A percentile compares a stretch with the other conserved stretches of the same genome.
phyloP scores from a whole-genome alignment of 352 stramenopile species.

The Pythium oligandrum region DNA sequence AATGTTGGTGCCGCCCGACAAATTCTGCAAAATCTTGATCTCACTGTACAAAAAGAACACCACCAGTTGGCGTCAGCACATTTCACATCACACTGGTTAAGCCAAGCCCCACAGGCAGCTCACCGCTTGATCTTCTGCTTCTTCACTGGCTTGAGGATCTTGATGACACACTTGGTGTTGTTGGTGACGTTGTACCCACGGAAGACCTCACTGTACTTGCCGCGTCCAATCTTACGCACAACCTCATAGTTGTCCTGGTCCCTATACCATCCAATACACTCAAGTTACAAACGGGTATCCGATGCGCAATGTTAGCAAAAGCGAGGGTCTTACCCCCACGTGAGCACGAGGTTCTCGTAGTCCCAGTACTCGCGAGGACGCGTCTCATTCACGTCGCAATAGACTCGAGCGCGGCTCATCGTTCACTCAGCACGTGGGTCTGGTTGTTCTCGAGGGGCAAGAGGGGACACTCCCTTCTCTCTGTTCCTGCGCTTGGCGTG shows the following conservation, averaged over 20 bases:
- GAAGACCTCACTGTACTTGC: constrained; percentile 99
- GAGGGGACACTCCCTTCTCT: too few species aligned
- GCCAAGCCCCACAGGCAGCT: constrained; percentile 1
- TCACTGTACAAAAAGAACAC: constrained; percentile 44
- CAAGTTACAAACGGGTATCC: too few species aligned
- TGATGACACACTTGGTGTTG: constrained; percentile 98
- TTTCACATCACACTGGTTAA: too few species aligned
- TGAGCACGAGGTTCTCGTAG: constrained; percentile 98
- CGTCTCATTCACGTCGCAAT: constrained; percentile 94
- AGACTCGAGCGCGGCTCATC: constrained; percentile 84
- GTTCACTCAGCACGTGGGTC: not conserved
- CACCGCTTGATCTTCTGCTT: constrained; percentile 99
- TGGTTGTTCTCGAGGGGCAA: too few species aligned
- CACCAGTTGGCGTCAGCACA: too few species aligned
- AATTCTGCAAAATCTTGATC: constrained; percentile 99
- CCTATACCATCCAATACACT: constrained; percentile 23
- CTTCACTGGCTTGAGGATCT: constrained; percentile 99
- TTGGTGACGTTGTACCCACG: constrained; percentile 97
- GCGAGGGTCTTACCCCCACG: constrained; percentile 77
- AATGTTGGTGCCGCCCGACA: constrained; percentile 98
- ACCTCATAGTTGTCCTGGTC: constrained; percentile 99
- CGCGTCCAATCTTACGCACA: constrained; percentile 97
- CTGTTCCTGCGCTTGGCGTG: too few species aligned
- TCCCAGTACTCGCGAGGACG: constrained; percentile 99
- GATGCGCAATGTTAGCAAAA: too few species aligned